These are phyloP conservation scores for Solanum aculeatissimum DNA, from an alignment of 305 asterid genomes.

Conservation along the genomic window DNA sequence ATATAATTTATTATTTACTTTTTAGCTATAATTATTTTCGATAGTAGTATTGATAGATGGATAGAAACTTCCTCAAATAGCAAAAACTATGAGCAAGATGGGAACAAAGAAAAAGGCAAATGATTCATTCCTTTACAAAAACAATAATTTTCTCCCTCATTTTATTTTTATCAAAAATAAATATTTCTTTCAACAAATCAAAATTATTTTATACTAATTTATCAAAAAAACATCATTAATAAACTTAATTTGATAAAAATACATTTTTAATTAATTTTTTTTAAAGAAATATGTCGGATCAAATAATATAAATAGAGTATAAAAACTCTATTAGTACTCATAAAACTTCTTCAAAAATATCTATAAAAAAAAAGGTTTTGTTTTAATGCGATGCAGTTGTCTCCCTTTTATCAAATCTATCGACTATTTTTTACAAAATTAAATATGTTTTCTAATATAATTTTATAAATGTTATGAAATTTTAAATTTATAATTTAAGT, in stretches of 20 bases:
- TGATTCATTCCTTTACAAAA: not conserved
- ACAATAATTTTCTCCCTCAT: not conserved
- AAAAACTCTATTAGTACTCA: not conserved
- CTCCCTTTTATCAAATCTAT: no score
- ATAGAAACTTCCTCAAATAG: not conserved
- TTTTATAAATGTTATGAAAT: no score
- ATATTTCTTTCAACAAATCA: not conserved
- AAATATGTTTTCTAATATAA: no score
- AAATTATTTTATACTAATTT: no score
- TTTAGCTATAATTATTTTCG: not conserved
- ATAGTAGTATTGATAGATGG: not conserved
- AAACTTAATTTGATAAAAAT: not conserved
- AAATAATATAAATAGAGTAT: not conserved
- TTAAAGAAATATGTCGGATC: accelerated
- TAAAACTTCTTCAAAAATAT: not conserved
- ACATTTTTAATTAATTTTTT: not conserved
- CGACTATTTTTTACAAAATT: no score
- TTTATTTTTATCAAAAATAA: not conserved
- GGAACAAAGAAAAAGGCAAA: not conserved
- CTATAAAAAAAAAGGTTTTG: not conserved
- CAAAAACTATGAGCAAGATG: not conserved
- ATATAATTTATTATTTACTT: not conserved
- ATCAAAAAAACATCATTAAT: no score
- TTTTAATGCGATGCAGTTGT: no score
- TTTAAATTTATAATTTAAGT: no score